These are phyloP conservation scores for Coleophoma crateriformis DNA, from an alignment of 2,329 filamentous ascomycete genomes.

Conservation along the genomic window DNA sequence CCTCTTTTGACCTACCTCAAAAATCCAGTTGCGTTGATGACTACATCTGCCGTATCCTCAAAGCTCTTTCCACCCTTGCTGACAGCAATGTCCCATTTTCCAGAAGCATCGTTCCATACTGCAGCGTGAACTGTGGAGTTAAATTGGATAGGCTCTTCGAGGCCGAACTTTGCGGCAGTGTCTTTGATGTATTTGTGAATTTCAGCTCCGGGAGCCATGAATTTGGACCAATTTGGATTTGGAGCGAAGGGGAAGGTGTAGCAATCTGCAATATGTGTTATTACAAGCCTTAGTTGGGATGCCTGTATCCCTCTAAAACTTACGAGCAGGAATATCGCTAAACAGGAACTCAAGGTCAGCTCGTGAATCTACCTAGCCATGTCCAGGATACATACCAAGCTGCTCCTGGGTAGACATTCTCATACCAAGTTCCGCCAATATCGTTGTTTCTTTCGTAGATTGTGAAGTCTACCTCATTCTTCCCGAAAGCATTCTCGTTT, in stretches of 20 bases:
- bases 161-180: constrained; percentile 43
- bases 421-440: constrained; percentile 46
- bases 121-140: constrained; percentile 44
- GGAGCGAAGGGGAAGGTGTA: constrained; percentile 53
- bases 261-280: constrained; percentile 50
- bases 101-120: constrained; percentile 43
- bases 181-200: constrained; percentile 45
- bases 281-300: background rate
- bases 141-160: constrained; percentile 51
- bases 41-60: constrained; percentile 12
- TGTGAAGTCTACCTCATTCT: constrained; percentile 48
- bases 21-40: constrained; percentile 4
- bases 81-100: constrained; percentile 44
- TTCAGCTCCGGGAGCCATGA: constrained; percentile 53
- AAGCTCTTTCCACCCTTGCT: constrained; percentile 20
- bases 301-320: background rate
- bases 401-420: constrained; percentile 32
- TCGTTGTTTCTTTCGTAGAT: constrained; percentile 50
- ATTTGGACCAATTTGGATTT: constrained; percentile 48
- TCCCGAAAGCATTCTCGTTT: constrained; percentile 11
- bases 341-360: constrained; percentile 8
- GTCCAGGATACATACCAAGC: constrained; percentile 4
- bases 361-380: constrained; percentile 43
- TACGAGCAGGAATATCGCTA: constrained; percentile 29
- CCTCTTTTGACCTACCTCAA: constrained; percentile 24